Evolutionary conservation across 2,329 filamentous ascomycete genomes (phyloP).

Genomic region (Fusarium sp.): DNA sequence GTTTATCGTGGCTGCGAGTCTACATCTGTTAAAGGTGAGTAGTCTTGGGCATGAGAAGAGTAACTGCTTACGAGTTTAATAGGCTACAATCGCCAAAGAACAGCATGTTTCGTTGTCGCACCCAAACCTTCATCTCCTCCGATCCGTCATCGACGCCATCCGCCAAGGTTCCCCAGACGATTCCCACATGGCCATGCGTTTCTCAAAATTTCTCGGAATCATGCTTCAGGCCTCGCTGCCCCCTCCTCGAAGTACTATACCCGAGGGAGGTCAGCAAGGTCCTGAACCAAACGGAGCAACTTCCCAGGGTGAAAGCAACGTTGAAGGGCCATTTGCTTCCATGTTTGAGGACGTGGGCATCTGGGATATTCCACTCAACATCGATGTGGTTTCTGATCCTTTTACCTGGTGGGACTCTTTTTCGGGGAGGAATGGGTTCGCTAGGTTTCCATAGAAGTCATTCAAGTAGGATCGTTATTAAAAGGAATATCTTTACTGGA

Average conservation of each 20-base stretch:
- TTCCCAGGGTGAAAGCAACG: neutral
- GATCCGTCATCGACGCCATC: conserved; percentile 14
- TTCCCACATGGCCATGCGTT: conserved; percentile 27
- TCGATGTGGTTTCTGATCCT: conserved; percentile 21
- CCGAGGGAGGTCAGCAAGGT: neutral
- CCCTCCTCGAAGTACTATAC: neutral
- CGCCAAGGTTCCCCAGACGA: conserved; percentile 19
- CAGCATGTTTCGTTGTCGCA: neutral
- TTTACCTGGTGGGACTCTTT: conserved; percentile 25
- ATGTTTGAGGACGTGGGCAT: conserved; percentile 4
- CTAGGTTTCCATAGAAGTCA: neutral
- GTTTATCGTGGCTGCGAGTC: conserved; percentile 25
- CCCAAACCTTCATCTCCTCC: conserved; percentile 18
- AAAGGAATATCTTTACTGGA: conserved; percentile 16
- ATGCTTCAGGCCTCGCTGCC: conserved; percentile 11
- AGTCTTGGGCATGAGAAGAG: neutral
- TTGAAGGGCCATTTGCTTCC: neutral
- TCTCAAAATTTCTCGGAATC: conserved; percentile 27
- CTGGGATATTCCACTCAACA: conserved; percentile 11
- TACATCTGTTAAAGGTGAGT: conserved; percentile 21
- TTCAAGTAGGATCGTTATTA: neutral
- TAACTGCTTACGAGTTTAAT: neutral
- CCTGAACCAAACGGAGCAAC: neutral
- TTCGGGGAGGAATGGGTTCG: neutral
- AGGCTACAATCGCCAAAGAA: conserved; percentile 16